A percentile compares a stretch with the other conserved stretches of the same genome.
Evolutionary conservation across 805 yeast species (phyloP).

Genomic region (Yamadazyma kitorensis): DNA sequence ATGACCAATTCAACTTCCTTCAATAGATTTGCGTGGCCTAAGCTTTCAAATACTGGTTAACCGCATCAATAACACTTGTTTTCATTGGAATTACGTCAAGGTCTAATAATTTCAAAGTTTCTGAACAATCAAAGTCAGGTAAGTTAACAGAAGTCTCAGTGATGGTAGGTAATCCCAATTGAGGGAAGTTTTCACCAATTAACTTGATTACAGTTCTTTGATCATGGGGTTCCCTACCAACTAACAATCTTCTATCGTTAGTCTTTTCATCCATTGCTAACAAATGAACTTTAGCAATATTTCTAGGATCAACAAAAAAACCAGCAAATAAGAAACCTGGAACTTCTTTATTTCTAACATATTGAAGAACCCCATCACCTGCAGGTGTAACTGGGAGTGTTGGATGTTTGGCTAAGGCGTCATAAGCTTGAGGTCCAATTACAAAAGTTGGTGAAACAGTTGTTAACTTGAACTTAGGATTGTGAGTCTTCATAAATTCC

Average conservation of each 20-base stretch:
- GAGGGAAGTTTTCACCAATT: conserved; percentile 16
- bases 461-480: conserved; percentile 30
- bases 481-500: conserved; percentile 35
- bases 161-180: conserved; percentile 6
- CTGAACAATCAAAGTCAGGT: not conserved
- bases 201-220: conserved; percentile 18
- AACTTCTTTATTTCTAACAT: not conserved
- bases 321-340: not conserved
- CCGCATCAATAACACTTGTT: not conserved
- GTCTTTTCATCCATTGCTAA: conserved; percentile 40
- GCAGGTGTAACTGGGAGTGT: conserved; percentile 21
- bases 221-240: conserved; percentile 14
- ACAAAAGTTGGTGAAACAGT: conserved; percentile 44
- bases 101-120: conserved; percentile 1
- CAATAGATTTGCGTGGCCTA: too few relatives aligned
- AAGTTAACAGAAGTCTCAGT: not conserved
- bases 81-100: not conserved
- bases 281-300: conserved; percentile 60
- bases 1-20: too few relatives aligned
- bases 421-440: conserved; percentile 52
- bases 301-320: conserved; percentile 51
- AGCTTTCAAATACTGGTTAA: too few relatives aligned
- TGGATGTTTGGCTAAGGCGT: conserved; percentile 21
- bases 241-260: conserved; percentile 30
- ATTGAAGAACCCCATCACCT: too few relatives aligned